Conservation (phyloP, 148 eudicot genomes). For the Arbutus unedo region DNA sequence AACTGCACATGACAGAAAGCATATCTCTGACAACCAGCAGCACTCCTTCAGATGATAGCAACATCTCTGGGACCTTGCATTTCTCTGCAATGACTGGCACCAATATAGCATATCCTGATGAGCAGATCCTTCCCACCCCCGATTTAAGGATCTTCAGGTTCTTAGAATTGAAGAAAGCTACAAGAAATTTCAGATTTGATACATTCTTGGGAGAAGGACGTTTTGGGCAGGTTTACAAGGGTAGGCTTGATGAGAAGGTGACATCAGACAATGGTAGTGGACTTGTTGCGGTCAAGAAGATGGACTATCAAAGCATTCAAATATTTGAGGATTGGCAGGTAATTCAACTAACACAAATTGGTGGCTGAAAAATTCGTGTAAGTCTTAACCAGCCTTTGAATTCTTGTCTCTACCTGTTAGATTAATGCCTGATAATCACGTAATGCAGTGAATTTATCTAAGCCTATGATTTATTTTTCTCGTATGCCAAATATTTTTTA, state of each 20-base stretch:
- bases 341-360: not conserved
- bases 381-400: not conserved
- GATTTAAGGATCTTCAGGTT: not conserved
- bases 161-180: not conserved
- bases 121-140: not conserved
- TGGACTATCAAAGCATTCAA: not conserved
- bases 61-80: slow-evolving; percentile 27
- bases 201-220: not conserved
- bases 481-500: not conserved
- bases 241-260: not conserved
- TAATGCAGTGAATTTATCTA: not conserved
- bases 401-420: not conserved
- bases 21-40: not conserved
- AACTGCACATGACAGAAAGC: too few species aligned
- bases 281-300: not conserved
- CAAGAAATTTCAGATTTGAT: not conserved
- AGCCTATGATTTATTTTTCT: not conserved
- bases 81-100: slow-evolving; percentile 42
- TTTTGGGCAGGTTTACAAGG: not conserved
- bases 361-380: not conserved
- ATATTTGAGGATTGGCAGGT: not conserved
- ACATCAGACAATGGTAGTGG: not conserved
- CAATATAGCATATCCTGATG: slow-evolving; percentile 22
- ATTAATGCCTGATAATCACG: not conserved
- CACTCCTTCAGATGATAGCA: not conserved